A percentile compares a stretch with the other conserved stretches of the same genome.
phyloP scores from a whole-genome alignment of 2,329 filamentous ascomycete species.

The Colletotrichum sp. region DNA sequence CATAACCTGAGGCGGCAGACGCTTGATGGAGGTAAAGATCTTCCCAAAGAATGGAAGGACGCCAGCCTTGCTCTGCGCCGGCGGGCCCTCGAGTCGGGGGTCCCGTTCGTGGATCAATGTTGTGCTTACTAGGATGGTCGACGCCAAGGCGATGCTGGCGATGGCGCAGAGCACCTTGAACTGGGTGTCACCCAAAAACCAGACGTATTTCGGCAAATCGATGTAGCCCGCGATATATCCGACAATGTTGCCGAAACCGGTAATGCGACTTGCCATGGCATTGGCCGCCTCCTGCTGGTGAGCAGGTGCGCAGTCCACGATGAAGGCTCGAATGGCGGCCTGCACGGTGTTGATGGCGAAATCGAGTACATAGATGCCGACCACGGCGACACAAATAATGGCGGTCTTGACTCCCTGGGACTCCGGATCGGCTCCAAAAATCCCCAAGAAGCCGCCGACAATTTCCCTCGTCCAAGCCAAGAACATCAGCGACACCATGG shows the following conservation, averaged over 20 bases:
- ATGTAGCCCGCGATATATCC: constrained; percentile 89
- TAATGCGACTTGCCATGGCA: constrained; percentile 88
- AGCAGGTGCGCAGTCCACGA: constrained; percentile 89
- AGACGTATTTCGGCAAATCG: constrained; percentile 75
- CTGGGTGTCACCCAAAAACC: constrained; percentile 85
- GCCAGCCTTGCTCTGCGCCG: constrained; percentile 64
- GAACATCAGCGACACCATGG: constrained; percentile 69
- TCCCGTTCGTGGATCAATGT: constrained; percentile 77
- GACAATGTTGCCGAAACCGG: constrained; percentile 87
- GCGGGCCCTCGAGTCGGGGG: constrained; percentile 73
- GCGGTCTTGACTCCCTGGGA: constrained; percentile 67
- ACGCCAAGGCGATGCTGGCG: constrained; percentile 74
- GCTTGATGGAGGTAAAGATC: constrained; percentile 77
- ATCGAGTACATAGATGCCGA: constrained; percentile 89
- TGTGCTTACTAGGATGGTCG: constrained; percentile 76
- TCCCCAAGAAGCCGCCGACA: constrained; percentile 67
- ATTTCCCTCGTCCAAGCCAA: constrained; percentile 79
- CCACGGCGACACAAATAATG: constrained; percentile 79
- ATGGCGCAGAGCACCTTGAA: constrained; percentile 93
- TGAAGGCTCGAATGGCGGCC: constrained; percentile 89
- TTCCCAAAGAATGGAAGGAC: constrained; percentile 80
- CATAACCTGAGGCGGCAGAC: constrained; percentile 81
- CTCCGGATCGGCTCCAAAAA: constrained; percentile 75
- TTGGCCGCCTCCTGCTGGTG: constrained; percentile 96
- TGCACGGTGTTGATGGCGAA: constrained; percentile 98